These are phyloP conservation scores for Papiliotrema fonsecae DNA, from an alignment of 1,284 basidiomycete genomes.

Conservation along the genomic window DNA sequence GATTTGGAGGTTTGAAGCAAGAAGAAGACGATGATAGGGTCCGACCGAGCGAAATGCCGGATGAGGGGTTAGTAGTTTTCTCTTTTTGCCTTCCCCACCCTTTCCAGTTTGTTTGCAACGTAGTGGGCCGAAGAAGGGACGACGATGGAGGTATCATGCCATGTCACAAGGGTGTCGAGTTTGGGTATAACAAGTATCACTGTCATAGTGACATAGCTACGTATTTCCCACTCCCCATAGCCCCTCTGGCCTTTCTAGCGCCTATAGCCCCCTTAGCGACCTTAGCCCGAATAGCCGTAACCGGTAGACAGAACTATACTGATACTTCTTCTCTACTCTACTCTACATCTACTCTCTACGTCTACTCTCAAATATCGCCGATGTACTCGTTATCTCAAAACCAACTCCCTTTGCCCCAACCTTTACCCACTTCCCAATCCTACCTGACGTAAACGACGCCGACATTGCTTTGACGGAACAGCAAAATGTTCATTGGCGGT, in stretches of 20 bases:
- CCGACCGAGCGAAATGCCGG: slow-evolving; percentile 91
- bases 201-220: neutral
- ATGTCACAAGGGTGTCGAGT: neutral
- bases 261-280: neutral
- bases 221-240: neutral
- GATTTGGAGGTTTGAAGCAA: neutral
- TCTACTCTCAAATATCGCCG: neutral
- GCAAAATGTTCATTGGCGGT: slow-evolving; percentile 97
- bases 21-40: slow-evolving; percentile 46
- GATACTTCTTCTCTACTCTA: neutral
- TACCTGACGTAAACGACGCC: no score
- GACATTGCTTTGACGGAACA: no score
- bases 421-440: no score
- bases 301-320: neutral
- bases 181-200: neutral
- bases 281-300: no score
- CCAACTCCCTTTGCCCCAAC: slow-evolving; percentile 1
- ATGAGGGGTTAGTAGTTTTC: slow-evolving; percentile 83
- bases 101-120: neutral
- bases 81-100: slow-evolving; percentile 5
- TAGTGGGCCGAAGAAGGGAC: neutral
- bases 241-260: neutral
- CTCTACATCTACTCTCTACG: neutral
- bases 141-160: neutral
- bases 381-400: slow-evolving; percentile 1